phyloP scores from a whole-genome alignment of 2,329 filamentous ascomycete genomes.

The Penicillium sp. region DNA sequence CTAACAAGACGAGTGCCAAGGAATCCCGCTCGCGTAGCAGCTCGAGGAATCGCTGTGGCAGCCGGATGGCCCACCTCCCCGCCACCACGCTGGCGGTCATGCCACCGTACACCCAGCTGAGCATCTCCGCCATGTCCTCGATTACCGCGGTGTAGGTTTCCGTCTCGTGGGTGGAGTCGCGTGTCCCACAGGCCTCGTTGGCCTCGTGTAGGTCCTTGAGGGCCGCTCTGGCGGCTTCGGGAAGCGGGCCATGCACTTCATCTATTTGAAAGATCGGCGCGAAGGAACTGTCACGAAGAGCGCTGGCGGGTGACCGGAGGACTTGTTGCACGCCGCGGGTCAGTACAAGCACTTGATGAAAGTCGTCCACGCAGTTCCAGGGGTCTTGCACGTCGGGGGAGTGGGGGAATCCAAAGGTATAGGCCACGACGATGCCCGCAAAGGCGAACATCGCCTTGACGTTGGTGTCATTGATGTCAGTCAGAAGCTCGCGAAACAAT shows the following conservation, averaged over 20 bases:
- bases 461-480: slow-evolving; percentile 35
- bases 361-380: slow-evolving; percentile 31
- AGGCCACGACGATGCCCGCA: slow-evolving; percentile 37
- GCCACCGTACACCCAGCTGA: slow-evolving; percentile 30
- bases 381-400: slow-evolving; percentile 27
- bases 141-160: slow-evolving; percentile 26
- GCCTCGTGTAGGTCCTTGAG: slow-evolving; percentile 27
- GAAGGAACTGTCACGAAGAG: slow-evolving; percentile 29
- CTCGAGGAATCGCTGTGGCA: slow-evolving; percentile 36
- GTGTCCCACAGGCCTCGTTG: slow-evolving; percentile 25
- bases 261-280: slow-evolving; percentile 28
- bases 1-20: slow-evolving; percentile 55
- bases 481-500: slow-evolving; percentile 34
- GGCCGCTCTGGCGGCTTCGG: slow-evolving; percentile 19
- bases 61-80: slow-evolving; percentile 39
- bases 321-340: slow-evolving; percentile 37
- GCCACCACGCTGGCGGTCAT: slow-evolving; percentile 54
- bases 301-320: slow-evolving; percentile 24
- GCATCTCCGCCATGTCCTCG: slow-evolving; percentile 28
- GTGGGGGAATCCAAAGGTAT: slow-evolving; percentile 39
- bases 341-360: slow-evolving; percentile 35
- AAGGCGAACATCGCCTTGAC: slow-evolving; percentile 44
- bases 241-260: slow-evolving; percentile 20
- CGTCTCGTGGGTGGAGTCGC: slow-evolving; percentile 24
- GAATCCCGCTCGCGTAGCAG: slow-evolving; percentile 38